phyloP scores from a whole-genome alignment of 2,329 filamentous ascomycete genomes.

The Leptographium radiaticola region DNA sequence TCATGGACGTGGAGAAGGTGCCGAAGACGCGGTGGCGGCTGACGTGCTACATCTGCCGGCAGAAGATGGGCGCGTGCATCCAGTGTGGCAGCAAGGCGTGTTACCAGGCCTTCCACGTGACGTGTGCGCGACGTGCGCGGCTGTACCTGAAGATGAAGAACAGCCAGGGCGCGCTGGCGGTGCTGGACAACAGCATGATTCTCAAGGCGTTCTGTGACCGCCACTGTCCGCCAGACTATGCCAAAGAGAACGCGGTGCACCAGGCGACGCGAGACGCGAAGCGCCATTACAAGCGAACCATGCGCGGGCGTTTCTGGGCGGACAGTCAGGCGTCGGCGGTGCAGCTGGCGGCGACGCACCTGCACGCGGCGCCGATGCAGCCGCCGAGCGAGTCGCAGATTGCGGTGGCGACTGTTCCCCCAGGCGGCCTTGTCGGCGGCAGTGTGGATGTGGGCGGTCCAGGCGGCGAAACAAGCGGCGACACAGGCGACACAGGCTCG shows the following conservation, averaged over 20 bases:
- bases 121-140: conserved; percentile 76
- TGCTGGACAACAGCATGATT: conserved; percentile 65
- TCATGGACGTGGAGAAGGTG: conserved; percentile 96
- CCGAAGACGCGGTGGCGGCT: conserved; percentile 90
- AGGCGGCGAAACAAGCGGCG: not conserved
- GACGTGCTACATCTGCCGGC: conserved; percentile 90
- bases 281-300: conserved; percentile 77
- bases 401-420: not conserved
- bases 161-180: conserved; percentile 62
- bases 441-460: not conserved
- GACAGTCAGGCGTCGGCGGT: conserved; percentile 77
- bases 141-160: conserved; percentile 97
- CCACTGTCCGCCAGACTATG: conserved; percentile 83
- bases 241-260: conserved; percentile 72
- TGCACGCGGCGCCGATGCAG: conserved; percentile 50
- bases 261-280: conserved; percentile 71
- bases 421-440: not conserved
- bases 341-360: conserved; percentile 61
- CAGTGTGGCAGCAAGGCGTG: conserved; percentile 97
- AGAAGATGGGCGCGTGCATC: conserved; percentile 96
- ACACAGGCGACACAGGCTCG: not conserved
- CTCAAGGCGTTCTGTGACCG: conserved; percentile 94
- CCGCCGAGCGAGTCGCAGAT: conserved; percentile 71
- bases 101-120: conserved; percentile 94
- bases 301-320: conserved; percentile 84